These are phyloP conservation scores for Phytopythium boreale DNA, from an alignment of 352 stramenopile genomes.

Conservation along the genomic window DNA sequence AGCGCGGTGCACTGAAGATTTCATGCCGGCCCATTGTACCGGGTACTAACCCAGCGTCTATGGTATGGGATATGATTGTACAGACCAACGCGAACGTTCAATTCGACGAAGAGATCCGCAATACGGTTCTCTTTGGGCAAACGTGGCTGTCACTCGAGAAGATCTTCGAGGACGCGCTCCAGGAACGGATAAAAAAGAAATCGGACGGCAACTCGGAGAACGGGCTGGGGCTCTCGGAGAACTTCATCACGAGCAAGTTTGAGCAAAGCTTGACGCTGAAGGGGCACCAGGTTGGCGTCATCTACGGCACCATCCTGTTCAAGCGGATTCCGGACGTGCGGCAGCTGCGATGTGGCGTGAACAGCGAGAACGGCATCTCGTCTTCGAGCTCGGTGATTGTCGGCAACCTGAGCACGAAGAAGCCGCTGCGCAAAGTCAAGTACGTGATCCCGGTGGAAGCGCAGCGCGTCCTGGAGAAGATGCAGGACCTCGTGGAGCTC, in stretches of 20 bases:
- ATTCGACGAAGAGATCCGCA: slow-evolving; percentile 84
- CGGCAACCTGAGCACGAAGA: slow-evolving; percentile 53
- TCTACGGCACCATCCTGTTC: slow-evolving; percentile 87
- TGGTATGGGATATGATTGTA: neutral
- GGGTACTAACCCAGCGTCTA: slow-evolving; percentile 11
- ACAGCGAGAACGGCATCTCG: slow-evolving; percentile 86
- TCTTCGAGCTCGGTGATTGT: slow-evolving; percentile 88
- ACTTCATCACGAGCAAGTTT: slow-evolving; percentile 84
- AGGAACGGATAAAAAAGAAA: slow-evolving; percentile 83
- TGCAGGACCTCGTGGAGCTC: slow-evolving; percentile 84
- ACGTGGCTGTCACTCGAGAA: slow-evolving; percentile 89
- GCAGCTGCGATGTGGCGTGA: slow-evolving; percentile 82
- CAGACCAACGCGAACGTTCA: slow-evolving; percentile 35
- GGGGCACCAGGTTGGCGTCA: slow-evolving; percentile 81
- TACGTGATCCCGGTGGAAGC: slow-evolving; percentile 84
- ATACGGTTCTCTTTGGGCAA: slow-evolving; percentile 84
- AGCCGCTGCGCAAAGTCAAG: slow-evolving; percentile 61
- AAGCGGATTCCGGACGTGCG: slow-evolving; percentile 88
- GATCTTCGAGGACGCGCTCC: slow-evolving; percentile 85
- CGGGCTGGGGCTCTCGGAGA: slow-evolving; percentile 56
- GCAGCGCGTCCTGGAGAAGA: slow-evolving; percentile 86
- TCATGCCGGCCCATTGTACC: neutral
- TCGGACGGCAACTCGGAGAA: slow-evolving; percentile 51
- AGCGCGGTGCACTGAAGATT: neutral
- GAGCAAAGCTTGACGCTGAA: slow-evolving; percentile 87